Evolutionary conservation across 2,329 filamentous ascomycete species (phyloP).

Genomic region (Sclerotinia trifoliorum): DNA sequence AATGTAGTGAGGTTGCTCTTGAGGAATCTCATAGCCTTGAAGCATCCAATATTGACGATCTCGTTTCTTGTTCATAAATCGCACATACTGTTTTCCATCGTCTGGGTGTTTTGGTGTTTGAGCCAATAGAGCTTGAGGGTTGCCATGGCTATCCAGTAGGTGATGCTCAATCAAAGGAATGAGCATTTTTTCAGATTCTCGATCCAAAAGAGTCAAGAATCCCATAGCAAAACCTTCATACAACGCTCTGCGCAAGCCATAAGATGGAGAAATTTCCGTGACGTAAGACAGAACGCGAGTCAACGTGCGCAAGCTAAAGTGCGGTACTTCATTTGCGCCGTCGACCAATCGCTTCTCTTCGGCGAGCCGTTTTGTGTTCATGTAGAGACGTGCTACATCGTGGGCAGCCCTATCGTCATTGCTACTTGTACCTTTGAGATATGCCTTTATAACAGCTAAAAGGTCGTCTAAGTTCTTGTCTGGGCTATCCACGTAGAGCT

Average conservation of each 20-base stretch:
- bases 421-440: slow-evolving; percentile 70
- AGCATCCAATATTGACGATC: slow-evolving; percentile 86
- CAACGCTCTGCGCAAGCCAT: slow-evolving; percentile 79
- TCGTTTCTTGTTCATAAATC: slow-evolving; percentile 64
- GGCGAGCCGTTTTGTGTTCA: slow-evolving; percentile 79
- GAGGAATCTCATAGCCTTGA: slow-evolving; percentile 64
- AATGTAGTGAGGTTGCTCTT: slow-evolving; percentile 86
- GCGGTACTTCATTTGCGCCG: slow-evolving; percentile 90
- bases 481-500: slow-evolving; percentile 89
- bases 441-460: slow-evolving; percentile 82
- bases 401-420: slow-evolving; percentile 72
- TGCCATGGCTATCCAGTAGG: slow-evolving; percentile 69
- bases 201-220: slow-evolving; percentile 85
- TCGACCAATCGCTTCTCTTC: slow-evolving; percentile 85
- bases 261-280: slow-evolving; percentile 76
- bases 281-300: slow-evolving; percentile 89
- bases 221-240: slow-evolving; percentile 99
- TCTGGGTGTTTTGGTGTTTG: slow-evolving; percentile 75
- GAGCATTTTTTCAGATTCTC: slow-evolving; percentile 75
- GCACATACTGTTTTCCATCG: slow-evolving; percentile 76
- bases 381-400: slow-evolving; percentile 82
- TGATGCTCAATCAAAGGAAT: slow-evolving; percentile 77
- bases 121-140: slow-evolving; percentile 69
- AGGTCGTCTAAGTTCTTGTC: slow-evolving; percentile 85
- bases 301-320: slow-evolving; percentile 93